These are phyloP conservation scores for Saccharomycopsis hybrid DNA, from an alignment of 1,139 yeast genomes.

Conservation along the genomic window DNA sequence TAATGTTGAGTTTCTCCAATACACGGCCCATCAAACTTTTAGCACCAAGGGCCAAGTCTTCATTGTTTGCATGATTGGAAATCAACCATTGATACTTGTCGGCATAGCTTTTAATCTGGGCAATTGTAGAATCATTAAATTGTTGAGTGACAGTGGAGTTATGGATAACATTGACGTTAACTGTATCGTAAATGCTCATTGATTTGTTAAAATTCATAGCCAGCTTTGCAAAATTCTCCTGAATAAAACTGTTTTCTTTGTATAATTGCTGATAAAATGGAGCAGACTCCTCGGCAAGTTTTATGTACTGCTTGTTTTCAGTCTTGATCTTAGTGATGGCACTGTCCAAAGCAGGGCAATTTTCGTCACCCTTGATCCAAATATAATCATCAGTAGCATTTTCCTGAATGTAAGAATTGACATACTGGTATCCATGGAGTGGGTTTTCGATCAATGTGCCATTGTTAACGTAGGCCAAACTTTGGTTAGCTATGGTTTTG, in stretches of 20 bases:
- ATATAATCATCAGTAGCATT: constrained; percentile 33
- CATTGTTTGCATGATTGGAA: constrained; percentile 28
- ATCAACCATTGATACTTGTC: constrained; percentile 35
- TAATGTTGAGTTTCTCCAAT: constrained; percentile 30
- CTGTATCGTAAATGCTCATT: constrained; percentile 34
- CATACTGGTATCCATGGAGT: constrained; percentile 38
- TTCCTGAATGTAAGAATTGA: constrained; percentile 31
- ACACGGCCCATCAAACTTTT: constrained; percentile 32
- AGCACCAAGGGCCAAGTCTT: constrained; percentile 34
- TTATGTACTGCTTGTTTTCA: constrained; percentile 23
- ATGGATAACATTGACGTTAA: constrained; percentile 35
- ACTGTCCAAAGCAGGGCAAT: constrained; percentile 33
- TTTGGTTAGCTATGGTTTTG: constrained; percentile 21
- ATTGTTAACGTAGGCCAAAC: constrained; percentile 30
- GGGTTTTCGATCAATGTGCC: constrained; percentile 35
- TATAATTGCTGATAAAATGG: constrained; percentile 33
- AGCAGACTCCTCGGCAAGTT: constrained; percentile 29
- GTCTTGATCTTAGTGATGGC: constrained; percentile 28
- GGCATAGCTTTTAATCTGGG: constrained; percentile 31
- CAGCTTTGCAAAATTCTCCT: constrained; percentile 23
- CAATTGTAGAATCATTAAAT: constrained; percentile 28
- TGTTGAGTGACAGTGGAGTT: constrained; percentile 31
- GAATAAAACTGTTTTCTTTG: constrained; percentile 23
- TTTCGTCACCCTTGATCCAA: constrained; percentile 36
- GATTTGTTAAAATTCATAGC: constrained; percentile 34